Conservation (phyloP, 441 rosid genomes). For the Francoa sonchifolia region DNA sequence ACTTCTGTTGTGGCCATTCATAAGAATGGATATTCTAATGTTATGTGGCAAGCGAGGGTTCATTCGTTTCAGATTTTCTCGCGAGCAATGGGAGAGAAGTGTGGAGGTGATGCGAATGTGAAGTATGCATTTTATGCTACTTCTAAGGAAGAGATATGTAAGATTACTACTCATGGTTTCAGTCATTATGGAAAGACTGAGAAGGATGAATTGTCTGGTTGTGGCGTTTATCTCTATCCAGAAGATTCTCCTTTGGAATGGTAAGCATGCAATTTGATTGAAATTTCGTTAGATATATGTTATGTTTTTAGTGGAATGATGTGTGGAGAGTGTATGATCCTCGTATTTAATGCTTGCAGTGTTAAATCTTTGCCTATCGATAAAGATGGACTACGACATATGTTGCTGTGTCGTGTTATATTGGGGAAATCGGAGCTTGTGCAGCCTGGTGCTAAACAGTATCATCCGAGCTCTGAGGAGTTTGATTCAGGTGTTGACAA, state of each 20-base stretch:
- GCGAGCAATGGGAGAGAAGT: conserved; percentile 38
- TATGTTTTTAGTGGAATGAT: too few species aligned
- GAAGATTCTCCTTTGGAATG: conserved; percentile 48
- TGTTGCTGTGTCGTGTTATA: conserved; percentile 54
- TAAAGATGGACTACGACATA: conserved; percentile 43
- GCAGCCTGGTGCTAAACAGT: conserved; percentile 36
- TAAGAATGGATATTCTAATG: conserved; percentile 21
- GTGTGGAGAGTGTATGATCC: too few species aligned
- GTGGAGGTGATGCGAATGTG: conserved; percentile 37
- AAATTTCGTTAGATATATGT: too few species aligned
- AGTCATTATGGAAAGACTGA: conserved; percentile 15
- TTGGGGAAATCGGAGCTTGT: conserved; percentile 58
- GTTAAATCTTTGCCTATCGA: conserved; percentile 29
- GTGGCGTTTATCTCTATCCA: conserved; percentile 56
- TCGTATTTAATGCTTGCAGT: conserved; percentile 17
- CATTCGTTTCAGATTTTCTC: conserved; percentile 38
- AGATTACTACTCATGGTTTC: conserved; percentile 50
- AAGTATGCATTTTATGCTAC: conserved; percentile 56
- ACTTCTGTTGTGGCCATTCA: conserved; percentile 27
- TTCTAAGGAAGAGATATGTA: conserved; percentile 22
- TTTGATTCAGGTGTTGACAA: conserved; percentile 62
- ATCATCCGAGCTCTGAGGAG: conserved; percentile 42
- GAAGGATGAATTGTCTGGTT: conserved; percentile 37
- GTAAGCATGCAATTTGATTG: too few species aligned
- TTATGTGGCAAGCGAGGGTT: conserved; percentile 32